A percentile compares a stretch with the other conserved stretches of the same genome.
phyloP scores from a whole-genome alignment of 805 yeast genomes.

The Ascoidea asiatica region DNA sequence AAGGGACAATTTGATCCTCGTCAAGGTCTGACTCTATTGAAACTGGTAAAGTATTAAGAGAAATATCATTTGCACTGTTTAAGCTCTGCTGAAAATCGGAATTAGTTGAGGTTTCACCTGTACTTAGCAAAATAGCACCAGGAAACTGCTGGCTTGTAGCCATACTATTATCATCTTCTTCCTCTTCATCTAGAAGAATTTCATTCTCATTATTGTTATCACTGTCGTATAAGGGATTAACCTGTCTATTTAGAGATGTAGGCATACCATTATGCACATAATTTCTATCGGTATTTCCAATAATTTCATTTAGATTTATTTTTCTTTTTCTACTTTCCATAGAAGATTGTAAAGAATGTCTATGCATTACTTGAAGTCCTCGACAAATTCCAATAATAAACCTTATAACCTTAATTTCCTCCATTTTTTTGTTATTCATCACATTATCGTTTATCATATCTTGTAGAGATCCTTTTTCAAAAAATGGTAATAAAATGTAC shows the following conservation, averaged over 20 bases:
- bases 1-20: conserved; percentile 43
- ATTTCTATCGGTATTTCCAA: conserved; percentile 1
- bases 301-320: conserved; percentile 4
- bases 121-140: background rate
- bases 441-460: conserved; percentile 60
- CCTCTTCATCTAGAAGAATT: conserved; percentile 5
- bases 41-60: conserved; percentile 7
- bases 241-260: conserved; percentile 2
- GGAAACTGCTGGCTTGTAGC: background rate
- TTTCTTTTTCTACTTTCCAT: conserved; percentile 4
- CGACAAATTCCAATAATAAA: conserved; percentile 57
- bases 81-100: no score
- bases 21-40: conserved; percentile 30
- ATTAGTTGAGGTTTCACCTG: background rate
- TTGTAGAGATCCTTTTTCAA: conserved; percentile 60
- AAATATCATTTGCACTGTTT: background rate
- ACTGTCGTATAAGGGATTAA: background rate
- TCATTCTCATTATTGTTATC: conserved; percentile 1
- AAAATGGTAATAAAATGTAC: conserved; percentile 70
- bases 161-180: background rate
- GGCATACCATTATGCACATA: background rate
- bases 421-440: conserved; percentile 36
- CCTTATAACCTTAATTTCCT: conserved; percentile 50
- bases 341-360: conserved; percentile 25
- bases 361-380: conserved; percentile 69